These are phyloP conservation scores for Nematocida sp. DNA, from an alignment of 371 early-diverging fungal species.

Conservation along the genomic window DNA sequence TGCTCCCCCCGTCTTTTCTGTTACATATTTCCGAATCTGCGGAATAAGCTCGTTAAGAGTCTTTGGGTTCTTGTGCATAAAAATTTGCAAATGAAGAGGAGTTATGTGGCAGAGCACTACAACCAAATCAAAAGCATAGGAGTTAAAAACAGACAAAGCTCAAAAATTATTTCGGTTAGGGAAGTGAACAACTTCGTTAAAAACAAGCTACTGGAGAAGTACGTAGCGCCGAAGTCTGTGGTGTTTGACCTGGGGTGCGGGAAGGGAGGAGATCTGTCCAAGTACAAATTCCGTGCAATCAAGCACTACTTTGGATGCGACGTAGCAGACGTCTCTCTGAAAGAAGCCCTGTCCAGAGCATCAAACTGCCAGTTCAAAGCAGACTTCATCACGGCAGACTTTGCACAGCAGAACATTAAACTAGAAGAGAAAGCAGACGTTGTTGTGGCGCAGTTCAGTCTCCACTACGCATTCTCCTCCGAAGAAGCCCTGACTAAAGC, in stretches of 20 bases:
- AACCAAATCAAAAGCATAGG: slow-evolving; percentile 76
- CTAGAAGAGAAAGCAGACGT: slow-evolving; percentile 69
- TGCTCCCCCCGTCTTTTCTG: slow-evolving; percentile 25
- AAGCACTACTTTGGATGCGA: slow-evolving; percentile 67
- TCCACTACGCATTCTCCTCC: slow-evolving; percentile 88
- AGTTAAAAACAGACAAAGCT: slow-evolving; percentile 63
- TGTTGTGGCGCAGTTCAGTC: slow-evolving; percentile 84
- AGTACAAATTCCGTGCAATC: slow-evolving; percentile 68
- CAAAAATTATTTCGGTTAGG: slow-evolving; percentile 56
- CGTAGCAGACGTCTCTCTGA: slow-evolving; percentile 79
- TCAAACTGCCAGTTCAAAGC: slow-evolving; percentile 64
- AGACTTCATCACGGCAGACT: slow-evolving; percentile 72
- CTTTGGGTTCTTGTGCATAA: slow-evolving; percentile 23
- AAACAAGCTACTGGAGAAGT: slow-evolving; percentile 54
- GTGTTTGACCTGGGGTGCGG: slow-evolving; percentile 88
- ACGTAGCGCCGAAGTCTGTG: slow-evolving; percentile 9
- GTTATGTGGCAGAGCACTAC: slow-evolving; percentile 75
- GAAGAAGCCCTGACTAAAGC: slow-evolving; percentile 73
- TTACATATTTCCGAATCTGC: slow-evolving; percentile 33
- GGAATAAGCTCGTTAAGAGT: slow-evolving; percentile 40
- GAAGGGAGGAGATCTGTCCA: slow-evolving; percentile 94
- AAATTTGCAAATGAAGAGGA: slow-evolving; percentile 39
- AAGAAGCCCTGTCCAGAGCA: slow-evolving; percentile 76
- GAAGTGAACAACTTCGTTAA: slow-evolving; percentile 65
- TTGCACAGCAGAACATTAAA: slow-evolving; percentile 66